Evolutionary conservation across 1,284 basidiomycete species (phyloP), one percentile per base, ranked within the genome.

Genomic region (Cryptococcus sp.): DNA sequence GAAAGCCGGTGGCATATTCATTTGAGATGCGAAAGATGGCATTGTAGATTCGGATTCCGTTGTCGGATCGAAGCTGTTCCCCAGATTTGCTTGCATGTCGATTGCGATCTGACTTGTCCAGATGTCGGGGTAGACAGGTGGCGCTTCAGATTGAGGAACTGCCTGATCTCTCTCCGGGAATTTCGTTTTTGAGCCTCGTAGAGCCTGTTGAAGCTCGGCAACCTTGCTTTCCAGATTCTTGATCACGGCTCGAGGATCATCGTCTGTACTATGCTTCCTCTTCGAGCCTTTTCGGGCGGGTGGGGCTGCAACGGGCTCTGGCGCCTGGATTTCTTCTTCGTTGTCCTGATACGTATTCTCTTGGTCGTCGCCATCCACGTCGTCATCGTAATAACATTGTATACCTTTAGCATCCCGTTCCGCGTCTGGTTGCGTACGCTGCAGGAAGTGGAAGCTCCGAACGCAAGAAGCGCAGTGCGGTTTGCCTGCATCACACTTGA

Each of bases 161-260:
- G 22, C 22, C 19, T 23, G 31, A 40, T 20, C 11, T 8, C 16
- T 42, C 49, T 19, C 8, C 8, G 31, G 31, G 31, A 10, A 35
- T 10, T 13, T 10, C 31, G 31, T 35, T 10, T 8, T 13, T 13
- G 31, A 5, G 31, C 31, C 31, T 8, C 31, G 31, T 13, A 64
- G 50, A 15, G 58, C 56, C 31, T 58, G 47, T 47, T 62, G 60
- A 16, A 62, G 41, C 23, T 62, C 50, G 38, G 54, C 70, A 35
- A 74, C 66, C 53, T 65, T 63, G 7, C 65, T 67, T 46, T 76
- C 74, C 17, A 76, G 60, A 45, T 61, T 60, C 23, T 54, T 60
- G 16, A 73, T 61, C n/a, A 53, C 53, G 5, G 53, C 54, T 31
- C 25, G 54, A n/a, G 50, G 57, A 27, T 59, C 60, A n/a, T 57